Conservation (phyloP, 768 basidiomycete genomes). For the Amanita jacksonii region DNA sequence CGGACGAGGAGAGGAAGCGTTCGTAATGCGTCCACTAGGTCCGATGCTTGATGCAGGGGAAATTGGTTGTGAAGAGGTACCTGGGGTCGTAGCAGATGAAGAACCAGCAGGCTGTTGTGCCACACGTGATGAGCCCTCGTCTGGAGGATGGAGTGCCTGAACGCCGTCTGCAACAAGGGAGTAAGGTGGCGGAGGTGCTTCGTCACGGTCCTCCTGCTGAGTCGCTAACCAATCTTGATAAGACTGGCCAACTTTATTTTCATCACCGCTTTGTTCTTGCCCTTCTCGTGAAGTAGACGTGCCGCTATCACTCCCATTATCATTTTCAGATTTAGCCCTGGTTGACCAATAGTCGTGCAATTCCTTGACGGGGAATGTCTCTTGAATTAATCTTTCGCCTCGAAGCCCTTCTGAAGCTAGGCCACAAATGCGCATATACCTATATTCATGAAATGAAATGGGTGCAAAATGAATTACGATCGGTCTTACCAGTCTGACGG, state of each 20-base stretch:
- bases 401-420: conserved; percentile 62
- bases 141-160: neutral
- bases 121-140: neutral
- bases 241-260: conserved; percentile 16
- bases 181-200: conserved; percentile 63
- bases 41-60: conserved; percentile 6
- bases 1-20: neutral
- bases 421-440: conserved; percentile 75
- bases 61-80: conserved; percentile 7
- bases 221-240: conserved; percentile 41
- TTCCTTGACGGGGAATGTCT: conserved; percentile 61
- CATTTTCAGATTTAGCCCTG: conserved; percentile 47
- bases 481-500: conserved; percentile 70
- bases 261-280: conserved; percentile 10
- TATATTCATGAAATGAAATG: conserved; percentile 15
- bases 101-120: conserved; percentile 4
- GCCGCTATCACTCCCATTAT: conserved; percentile 20
- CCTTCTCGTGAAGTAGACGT: conserved; percentile 20
- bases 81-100: conserved; percentile 1
- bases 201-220: conserved; percentile 37
- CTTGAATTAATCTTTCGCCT: conserved; percentile 50
- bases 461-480: conserved; percentile 8
- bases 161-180: conserved; percentile 38
- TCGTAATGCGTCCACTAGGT: neutral
- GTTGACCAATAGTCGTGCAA: conserved; percentile 67